Evolutionary conservation across 2,329 filamentous ascomycete genomes (phyloP).

Genomic region (Sarocladium kiliense): DNA sequence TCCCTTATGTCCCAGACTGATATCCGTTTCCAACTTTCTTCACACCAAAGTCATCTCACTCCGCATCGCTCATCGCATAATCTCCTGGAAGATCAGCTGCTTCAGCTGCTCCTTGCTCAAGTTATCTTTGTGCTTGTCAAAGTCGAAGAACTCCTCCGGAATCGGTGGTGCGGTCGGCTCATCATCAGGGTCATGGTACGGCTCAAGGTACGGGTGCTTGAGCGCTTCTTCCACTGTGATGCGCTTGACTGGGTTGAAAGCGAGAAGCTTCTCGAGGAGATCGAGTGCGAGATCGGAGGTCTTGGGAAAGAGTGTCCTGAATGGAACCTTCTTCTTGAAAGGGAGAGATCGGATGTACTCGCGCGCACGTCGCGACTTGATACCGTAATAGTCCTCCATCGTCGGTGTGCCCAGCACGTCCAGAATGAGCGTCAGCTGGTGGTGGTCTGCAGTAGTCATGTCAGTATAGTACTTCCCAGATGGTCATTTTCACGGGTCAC

Average conservation of each 20-base stretch:
- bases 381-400: conserved; percentile 99
- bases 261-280: conserved; percentile 88
- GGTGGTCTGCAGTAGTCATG: conserved; percentile 64
- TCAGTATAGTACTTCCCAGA: background rate
- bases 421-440: conserved; percentile 93
- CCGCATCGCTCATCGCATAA: conserved; percentile 54
- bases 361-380: conserved; percentile 93
- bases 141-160: conserved; percentile 98
- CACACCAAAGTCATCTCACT: background rate
- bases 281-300: conserved; percentile 97
- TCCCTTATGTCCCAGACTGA: background rate
- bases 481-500: conserved; percentile 27
- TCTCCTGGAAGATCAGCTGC: conserved; percentile 95
- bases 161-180: conserved; percentile 96
- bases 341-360: conserved; percentile 98
- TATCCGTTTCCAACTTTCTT: background rate
- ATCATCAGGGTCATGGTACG: conserved; percentile 97
- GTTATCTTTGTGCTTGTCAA: conserved; percentile 99
- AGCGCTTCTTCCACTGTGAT: conserved; percentile 97
- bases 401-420: conserved; percentile 97
- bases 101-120: conserved; percentile 98
- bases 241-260: conserved; percentile 97
- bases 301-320: conserved; percentile 96
- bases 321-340: conserved; percentile 99
- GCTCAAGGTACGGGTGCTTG: conserved; percentile 96